phyloP scores from a whole-genome alignment of 495 filamentous ascomycete species.

The Lasiosphaeria ovina region DNA sequence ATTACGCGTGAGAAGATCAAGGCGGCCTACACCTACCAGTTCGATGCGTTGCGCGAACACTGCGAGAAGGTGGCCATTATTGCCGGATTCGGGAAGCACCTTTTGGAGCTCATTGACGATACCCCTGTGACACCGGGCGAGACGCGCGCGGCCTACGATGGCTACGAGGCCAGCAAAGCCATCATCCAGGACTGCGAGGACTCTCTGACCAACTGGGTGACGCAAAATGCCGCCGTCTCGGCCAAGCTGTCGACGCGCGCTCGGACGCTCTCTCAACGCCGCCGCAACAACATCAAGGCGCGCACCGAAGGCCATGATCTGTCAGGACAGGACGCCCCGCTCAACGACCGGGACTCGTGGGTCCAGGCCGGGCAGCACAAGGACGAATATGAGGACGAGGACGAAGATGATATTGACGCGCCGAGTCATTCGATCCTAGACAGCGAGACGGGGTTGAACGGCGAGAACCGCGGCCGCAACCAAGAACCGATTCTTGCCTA shows the following conservation, averaged over 20 bases:
- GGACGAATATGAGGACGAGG: conserved; percentile 53
- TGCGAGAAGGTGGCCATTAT: conserved; percentile 98
- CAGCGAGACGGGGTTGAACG: conserved; percentile 44
- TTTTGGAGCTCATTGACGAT: conserved; percentile 92
- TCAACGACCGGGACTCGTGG: conserved; percentile 88
- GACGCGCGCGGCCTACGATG: conserved; percentile 93
- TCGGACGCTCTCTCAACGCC: conserved; percentile 80
- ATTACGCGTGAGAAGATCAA: conserved; percentile 99
- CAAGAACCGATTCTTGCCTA: conserved; percentile 35
- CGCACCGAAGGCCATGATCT: conserved; percentile 62
- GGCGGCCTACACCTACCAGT: conserved; percentile 96
- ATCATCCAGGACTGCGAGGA: conserved; percentile 99
- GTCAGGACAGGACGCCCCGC: conserved; percentile 76
- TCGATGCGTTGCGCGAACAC: conserved; percentile 95
- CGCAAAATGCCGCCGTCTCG: conserved; percentile 80
- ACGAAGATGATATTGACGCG: conserved; percentile 52
- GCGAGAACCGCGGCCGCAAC: conserved; percentile 46
- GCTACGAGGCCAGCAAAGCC: conserved; percentile 96
- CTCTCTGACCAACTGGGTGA: conserved; percentile 93
- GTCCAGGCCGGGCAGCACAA: conserved; percentile 76
- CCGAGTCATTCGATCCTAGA: conserved; percentile 41
- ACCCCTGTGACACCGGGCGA: conserved; percentile 96
- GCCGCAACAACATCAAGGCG: conserved; percentile 65
- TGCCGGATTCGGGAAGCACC: conserved; percentile 94
- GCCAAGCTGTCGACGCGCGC: conserved; percentile 82